Evolutionary conservation across 1,139 yeast genomes (phyloP).

Genomic region (Groenewaldozyma auringiensis): DNA sequence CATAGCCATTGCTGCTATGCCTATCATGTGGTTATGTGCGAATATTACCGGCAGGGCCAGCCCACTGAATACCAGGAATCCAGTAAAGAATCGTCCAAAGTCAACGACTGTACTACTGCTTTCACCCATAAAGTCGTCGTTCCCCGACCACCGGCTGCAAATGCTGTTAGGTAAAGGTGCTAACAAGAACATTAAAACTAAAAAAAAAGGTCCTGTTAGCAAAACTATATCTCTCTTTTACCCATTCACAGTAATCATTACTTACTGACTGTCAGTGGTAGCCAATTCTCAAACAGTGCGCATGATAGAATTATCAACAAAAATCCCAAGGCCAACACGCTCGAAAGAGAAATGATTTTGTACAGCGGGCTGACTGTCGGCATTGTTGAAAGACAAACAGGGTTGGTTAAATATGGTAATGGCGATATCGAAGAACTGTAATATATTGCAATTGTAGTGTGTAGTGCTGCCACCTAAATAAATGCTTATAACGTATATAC

Average conservation of each 20-base stretch:
- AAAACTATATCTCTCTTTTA: too few relatives aligned
- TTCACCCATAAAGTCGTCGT: constrained; percentile 45
- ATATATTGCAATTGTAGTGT: background rate
- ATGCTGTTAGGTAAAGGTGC: constrained; percentile 67
- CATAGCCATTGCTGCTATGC: constrained; percentile 51
- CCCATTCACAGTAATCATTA: too few relatives aligned
- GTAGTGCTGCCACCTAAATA: background rate
- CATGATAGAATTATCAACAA: constrained; percentile 72
- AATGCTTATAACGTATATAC: background rate
- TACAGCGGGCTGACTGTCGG: constrained; percentile 49
- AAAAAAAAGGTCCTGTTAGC: too few relatives aligned
- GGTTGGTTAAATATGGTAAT: background rate
- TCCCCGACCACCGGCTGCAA: constrained; percentile 35
- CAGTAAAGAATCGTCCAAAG: constrained; percentile 60
- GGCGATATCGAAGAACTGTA: too few relatives aligned
- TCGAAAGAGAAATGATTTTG: constrained; percentile 65
- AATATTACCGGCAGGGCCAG: constrained; percentile 59
- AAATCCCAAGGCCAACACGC: constrained; percentile 71
- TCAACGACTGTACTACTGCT: constrained; percentile 40
- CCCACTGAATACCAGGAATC: constrained; percentile 59
- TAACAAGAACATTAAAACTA: constrained; percentile 40
- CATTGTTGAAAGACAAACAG: constrained; percentile 8
- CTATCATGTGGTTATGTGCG: constrained; percentile 55
- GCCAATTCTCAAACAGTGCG: constrained; percentile 68
- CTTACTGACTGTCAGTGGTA: constrained; percentile 55